These are phyloP conservation scores for Psophocarpus tetragonolobus DNA, from an alignment of 306 rosid genomes.

Conservation along the genomic window DNA sequence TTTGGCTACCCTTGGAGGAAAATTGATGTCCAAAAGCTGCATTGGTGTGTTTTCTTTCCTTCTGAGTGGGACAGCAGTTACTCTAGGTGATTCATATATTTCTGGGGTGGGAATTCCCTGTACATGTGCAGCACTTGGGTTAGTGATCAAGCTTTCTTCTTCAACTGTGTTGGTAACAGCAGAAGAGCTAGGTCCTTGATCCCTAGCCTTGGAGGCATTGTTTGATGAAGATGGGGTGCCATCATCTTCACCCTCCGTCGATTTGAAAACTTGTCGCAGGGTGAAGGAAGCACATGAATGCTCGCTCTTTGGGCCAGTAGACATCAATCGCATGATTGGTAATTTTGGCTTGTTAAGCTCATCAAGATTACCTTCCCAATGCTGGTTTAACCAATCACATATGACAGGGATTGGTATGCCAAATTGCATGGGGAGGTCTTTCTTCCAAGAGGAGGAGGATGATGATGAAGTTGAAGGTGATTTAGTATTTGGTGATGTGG, in stretches of 20 bases:
- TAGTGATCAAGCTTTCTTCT: conserved; percentile 55
- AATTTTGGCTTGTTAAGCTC: conserved; percentile 93
- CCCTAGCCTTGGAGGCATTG: conserved; percentile 51
- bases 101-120: conserved; percentile 98
- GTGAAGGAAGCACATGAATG: conserved; percentile 92
- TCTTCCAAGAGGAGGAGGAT: conserved; percentile 81
- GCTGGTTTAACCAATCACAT: conserved; percentile 97
- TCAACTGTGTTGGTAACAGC: conserved; percentile 55
- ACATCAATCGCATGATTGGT: conserved; percentile 89
- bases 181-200: conserved; percentile 61
- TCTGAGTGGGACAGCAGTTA: conserved; percentile 68
- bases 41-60: conserved; percentile 53
- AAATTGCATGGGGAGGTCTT: conserved; percentile 85
- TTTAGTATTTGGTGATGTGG: conserved; percentile 88
- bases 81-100: conserved; percentile 88
- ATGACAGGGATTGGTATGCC: conserved; percentile 91
- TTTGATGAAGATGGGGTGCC: conserved; percentile 81
- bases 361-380: conserved; percentile 98
- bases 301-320: conserved; percentile 82
- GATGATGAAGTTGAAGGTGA: conserved; percentile 84
- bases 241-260: conserved; percentile 63
- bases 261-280: conserved; percentile 77
- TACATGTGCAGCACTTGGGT: conserved; percentile 55
- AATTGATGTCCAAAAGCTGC: conserved; percentile 92
- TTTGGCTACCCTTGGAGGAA: conserved; percentile 69